Base-by-base conservation (phyloP, 2,329 filamentous ascomycete genomes). In the Fusarium nurragi region DNA sequence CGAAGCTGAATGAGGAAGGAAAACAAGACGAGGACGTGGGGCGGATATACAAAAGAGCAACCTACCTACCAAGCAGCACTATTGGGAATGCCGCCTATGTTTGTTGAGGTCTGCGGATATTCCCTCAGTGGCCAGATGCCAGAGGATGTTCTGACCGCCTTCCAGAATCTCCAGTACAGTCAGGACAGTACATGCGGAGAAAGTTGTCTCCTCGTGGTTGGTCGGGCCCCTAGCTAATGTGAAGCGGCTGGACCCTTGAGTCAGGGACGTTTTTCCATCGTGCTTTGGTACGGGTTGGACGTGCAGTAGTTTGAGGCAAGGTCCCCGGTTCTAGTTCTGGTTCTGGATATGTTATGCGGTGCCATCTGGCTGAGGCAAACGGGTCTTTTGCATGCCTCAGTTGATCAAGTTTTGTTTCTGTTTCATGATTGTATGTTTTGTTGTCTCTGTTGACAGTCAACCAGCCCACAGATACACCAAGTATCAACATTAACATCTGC, bases 211-310 rank as follows among this genome's bases (percentile, higher is more conserved):
- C 38, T 32, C 48, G 30, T 62, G 60, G 65, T 67, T 68, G 65
- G 65, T 26, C 48, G 37, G 51, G 36, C 49, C 28, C 26, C 14
- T 32, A 51, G 53, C 25, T 22, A 50, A 34, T 38, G 32, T 34
- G 25, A 45, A 53, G 46, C 38, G 45, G 64, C 64, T 62, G 53
- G 67, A 60, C 48, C 60, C 60, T 65, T 69, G 67, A 69, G 67
- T 69, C 67, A 70, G 67, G 67, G 32, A 54, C 43, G 43, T 41
- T 60, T 53, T 40, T 23, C 32, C 36, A 63, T 64, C 28, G 41
- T 65, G 48, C 52, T 30, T 37, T 36, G 36, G 38, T 54, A 49
- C 59, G 51, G 60, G 41, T 54, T 56, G 40, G 38, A 41, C 39
- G 28, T 67, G 64, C 63, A 65, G 51, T 60, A 65, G 58, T 56